phyloP scores from a whole-genome alignment of 192 early-diverging fungal genomes.

The Martensiomyces pterosporus region DNA sequence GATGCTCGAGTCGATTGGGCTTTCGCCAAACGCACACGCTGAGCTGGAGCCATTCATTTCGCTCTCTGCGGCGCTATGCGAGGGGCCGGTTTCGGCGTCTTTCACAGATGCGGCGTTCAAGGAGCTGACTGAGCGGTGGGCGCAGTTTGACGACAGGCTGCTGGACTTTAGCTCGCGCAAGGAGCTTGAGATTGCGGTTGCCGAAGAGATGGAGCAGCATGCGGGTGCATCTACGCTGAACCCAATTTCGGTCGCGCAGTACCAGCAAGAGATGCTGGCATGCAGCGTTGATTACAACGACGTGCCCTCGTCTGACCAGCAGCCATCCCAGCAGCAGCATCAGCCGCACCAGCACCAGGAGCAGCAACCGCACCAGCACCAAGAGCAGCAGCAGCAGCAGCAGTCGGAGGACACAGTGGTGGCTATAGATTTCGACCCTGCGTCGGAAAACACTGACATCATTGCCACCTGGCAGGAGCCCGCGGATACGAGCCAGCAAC shows the following conservation, averaged over 20 bases:
- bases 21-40: neutral
- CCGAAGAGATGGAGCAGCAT: neutral
- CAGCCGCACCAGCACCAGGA: no score
- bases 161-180: no score
- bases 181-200: neutral
- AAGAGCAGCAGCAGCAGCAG: no score
- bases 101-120: neutral
- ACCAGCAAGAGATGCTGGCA: neutral
- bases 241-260: neutral
- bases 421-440: no score
- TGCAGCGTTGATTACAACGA: neutral
- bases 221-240: no score
- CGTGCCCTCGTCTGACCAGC: neutral
- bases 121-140: no score
- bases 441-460: no score
- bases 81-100: constrained; percentile 2
- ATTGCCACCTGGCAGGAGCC: neutral
- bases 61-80: constrained; percentile 1
- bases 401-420: no score
- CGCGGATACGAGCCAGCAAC: no score
- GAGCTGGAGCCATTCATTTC: constrained; percentile 8
- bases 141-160: no score
- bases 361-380: no score
- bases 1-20: constrained; percentile 3
- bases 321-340: neutral